Evolutionary conservation across 176 grass and related monocot genomes (phyloP).

Genomic region (Luzula sylvatica): DNA sequence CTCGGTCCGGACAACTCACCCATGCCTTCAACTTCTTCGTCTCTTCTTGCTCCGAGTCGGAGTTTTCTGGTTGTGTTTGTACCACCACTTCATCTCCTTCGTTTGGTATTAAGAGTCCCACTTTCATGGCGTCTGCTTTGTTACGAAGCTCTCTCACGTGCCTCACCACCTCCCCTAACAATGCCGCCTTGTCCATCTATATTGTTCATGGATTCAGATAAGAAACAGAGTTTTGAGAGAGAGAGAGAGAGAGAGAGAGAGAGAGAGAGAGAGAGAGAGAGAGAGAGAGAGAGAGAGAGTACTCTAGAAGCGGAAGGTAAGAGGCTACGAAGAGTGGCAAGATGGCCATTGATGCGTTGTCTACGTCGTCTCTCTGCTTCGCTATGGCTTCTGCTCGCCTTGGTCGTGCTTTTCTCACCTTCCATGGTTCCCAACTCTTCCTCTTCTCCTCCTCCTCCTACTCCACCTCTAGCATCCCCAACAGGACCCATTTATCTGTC

Average conservation of each 20-base stretch:
- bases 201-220: neutral
- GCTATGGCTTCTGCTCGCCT: slow-evolving; percentile 61
- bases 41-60: slow-evolving; percentile 1
- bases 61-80: slow-evolving; percentile 30
- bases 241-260: neutral
- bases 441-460: slow-evolving; percentile 8
- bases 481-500: slow-evolving; percentile 19
- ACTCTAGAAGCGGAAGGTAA: slow-evolving; percentile 73
- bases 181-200: slow-evolving; percentile 95
- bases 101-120: slow-evolving; percentile 39
- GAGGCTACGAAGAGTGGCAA: slow-evolving; percentile 69
- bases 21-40: slow-evolving; percentile 42
- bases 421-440: slow-evolving; percentile 20
- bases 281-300: neutral
- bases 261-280: neutral
- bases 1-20: slow-evolving; percentile 82
- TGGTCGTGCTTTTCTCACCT: slow-evolving; percentile 17
- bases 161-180: slow-evolving; percentile 93
- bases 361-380: slow-evolving; percentile 84
- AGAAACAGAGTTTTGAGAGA: neutral
- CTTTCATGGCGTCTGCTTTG: slow-evolving; percentile 35
- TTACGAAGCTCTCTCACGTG: slow-evolving; percentile 67
- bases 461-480: slow-evolving; percentile 5
- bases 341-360: slow-evolving; percentile 86
- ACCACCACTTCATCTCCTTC: slow-evolving; percentile 74